Conservation (phyloP, 2,329 filamentous ascomycete genomes). For the Leptographium procerum region DNA sequence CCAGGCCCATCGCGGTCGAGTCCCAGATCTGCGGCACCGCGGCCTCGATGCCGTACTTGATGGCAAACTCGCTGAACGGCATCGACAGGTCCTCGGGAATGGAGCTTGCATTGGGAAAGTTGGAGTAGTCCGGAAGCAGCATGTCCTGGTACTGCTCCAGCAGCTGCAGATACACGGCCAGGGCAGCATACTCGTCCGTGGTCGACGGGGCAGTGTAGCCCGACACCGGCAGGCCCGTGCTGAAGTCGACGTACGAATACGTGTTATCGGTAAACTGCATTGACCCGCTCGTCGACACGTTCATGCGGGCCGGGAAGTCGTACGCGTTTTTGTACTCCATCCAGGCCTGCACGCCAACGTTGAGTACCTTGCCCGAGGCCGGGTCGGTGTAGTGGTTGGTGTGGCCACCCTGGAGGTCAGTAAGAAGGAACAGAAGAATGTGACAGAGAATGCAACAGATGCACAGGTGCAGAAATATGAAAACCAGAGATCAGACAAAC, state of each 20-base stretch:
- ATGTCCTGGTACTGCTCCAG: constrained; percentile 14
- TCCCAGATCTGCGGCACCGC: constrained; percentile 15
- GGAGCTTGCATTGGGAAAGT: constrained; percentile 10
- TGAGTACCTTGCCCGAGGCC: constrained; percentile 12
- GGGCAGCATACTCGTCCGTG: constrained; percentile 1
- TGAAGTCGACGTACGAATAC: constrained; percentile 20
- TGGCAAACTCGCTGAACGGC: constrained; percentile 29
- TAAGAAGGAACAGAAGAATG: neutral
- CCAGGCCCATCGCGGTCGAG: constrained; percentile 11
- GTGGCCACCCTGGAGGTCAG: constrained; percentile 19
- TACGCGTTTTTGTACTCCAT: constrained; percentile 22
- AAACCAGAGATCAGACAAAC: too few species aligned
- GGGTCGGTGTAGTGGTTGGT: constrained; percentile 20
- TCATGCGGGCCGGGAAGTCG: constrained; percentile 20
- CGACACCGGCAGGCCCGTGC: constrained; percentile 14
- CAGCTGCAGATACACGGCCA: constrained; percentile 9
- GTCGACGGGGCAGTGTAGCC: constrained; percentile 6
- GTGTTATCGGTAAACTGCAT: constrained; percentile 13
- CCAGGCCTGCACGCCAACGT: constrained; percentile 14
- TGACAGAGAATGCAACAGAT: neutral
- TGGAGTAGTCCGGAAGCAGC: constrained; percentile 7
- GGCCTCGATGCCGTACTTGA: constrained; percentile 27
- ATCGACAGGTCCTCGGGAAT: constrained; percentile 32
- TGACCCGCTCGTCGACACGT: constrained; percentile 19
- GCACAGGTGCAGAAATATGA: too few species aligned